A percentile compares a stretch with the other conserved stretches of the same genome.
phyloP scores from a whole-genome alignment of 768 basidiomycete genomes.

The Amyloporia xantha region DNA sequence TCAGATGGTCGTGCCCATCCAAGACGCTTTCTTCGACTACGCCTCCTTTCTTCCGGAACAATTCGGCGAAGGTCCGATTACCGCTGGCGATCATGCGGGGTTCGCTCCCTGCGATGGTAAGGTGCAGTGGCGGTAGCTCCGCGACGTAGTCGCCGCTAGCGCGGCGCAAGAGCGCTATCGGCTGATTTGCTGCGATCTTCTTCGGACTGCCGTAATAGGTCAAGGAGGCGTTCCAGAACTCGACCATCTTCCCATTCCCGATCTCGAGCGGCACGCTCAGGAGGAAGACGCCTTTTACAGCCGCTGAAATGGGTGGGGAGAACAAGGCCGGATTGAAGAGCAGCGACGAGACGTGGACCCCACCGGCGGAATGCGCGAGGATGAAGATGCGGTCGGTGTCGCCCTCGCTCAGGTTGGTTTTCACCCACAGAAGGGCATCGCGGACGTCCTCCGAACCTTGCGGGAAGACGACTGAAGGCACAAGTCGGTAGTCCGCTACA shows the following conservation, averaged over 20 bases:
- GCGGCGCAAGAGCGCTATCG: conserved; percentile 33
- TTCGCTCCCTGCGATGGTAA: conserved; percentile 48
- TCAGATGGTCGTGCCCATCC: conserved; percentile 59
- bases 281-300: conserved; percentile 40
- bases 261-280: conserved; percentile 41
- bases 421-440: conserved; percentile 52
- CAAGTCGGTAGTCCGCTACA: conserved; percentile 64
- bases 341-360: conserved; percentile 40
- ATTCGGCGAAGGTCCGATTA: conserved; percentile 31
- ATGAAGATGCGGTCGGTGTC: too few species aligned
- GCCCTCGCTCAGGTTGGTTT: conserved; percentile 26
- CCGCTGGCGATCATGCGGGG: conserved; percentile 37
- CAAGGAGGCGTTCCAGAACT: neutral
- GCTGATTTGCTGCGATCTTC: conserved; percentile 26
- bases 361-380: conserved; percentile 67
- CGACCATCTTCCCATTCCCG: neutral
- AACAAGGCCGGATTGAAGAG: conserved; percentile 29
- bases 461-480: conserved; percentile 50
- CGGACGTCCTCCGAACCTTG: conserved; percentile 48
- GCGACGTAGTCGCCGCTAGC: conserved; percentile 28
- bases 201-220: conserved; percentile 29
- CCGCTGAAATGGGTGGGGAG: conserved; percentile 17
- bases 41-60: conserved; percentile 27
- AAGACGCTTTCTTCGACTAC: conserved; percentile 29
- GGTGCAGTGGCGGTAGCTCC: conserved; percentile 38